These are phyloP conservation scores for Chaetomium globosum DNA, from an alignment of 2,329 filamentous ascomycete genomes.

Conservation along the genomic window DNA sequence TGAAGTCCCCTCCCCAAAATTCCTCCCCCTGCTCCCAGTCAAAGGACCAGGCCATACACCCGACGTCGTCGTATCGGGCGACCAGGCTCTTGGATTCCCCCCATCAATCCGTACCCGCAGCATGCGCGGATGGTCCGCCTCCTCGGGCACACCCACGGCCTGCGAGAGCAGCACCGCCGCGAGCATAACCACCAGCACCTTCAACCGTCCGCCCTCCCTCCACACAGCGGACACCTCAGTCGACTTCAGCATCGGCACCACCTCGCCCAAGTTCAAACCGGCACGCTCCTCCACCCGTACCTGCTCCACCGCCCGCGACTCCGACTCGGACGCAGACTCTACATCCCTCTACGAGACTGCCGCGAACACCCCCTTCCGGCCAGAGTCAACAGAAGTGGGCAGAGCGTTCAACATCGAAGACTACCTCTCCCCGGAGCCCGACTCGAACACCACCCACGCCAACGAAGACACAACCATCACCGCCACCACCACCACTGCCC, in stretches of 20 bases:
- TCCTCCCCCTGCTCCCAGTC: neutral
- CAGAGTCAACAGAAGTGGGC: neutral
- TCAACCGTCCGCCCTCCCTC: conserved; percentile 46
- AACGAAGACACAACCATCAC: neutral
- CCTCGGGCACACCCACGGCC: conserved; percentile 47
- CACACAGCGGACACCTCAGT: conserved; percentile 52
- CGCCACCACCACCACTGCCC: conserved; percentile 20
- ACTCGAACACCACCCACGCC: neutral
- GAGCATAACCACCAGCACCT: conserved; percentile 46
- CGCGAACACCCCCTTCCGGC: neutral
- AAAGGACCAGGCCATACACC: neutral
- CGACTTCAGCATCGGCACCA: conserved; percentile 41
- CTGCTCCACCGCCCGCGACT: conserved; percentile 19
- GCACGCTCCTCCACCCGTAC: conserved; percentile 26
- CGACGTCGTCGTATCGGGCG: conserved; percentile 16
- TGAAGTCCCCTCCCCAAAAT: neutral
- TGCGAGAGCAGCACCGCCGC: conserved; percentile 44
- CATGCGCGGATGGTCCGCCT: conserved; percentile 46
- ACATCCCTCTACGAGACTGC: neutral
- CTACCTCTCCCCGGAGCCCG: neutral
- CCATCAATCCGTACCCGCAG: conserved; percentile 44
- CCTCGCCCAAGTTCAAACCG: conserved; percentile 21
- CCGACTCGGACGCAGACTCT: neutral
- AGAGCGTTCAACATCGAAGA: neutral
- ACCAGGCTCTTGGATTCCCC: conserved; percentile 45